These are phyloP conservation scores for Gossypium herbaceum DNA, from an alignment of 345 rosid species.

Conservation along the genomic window DNA sequence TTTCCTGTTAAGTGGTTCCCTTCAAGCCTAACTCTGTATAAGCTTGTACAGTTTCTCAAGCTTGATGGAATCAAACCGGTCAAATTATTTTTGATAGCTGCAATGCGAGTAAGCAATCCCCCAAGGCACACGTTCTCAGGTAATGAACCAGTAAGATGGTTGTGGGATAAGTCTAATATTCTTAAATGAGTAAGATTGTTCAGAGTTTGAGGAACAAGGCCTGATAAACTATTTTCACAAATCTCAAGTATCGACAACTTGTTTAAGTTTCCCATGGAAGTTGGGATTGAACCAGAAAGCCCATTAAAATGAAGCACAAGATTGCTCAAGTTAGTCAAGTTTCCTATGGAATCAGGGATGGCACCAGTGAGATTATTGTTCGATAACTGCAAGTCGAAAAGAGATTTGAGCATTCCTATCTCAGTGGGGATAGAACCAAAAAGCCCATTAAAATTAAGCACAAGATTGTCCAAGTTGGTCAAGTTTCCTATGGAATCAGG, in stretches of 20 bases:
- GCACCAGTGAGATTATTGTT: neutral
- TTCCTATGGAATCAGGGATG: neutral
- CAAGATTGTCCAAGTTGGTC: neutral
- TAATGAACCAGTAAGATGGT: neutral
- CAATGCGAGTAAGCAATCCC: neutral
- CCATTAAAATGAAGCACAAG: neutral
- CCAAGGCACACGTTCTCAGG: neutral
- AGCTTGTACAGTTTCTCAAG: constrained; percentile 28
- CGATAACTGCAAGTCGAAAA: neutral
- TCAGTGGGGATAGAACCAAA: constrained; percentile 1
- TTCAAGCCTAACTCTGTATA: constrained; percentile 23
- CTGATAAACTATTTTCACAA: neutral
- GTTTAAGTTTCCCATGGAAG: neutral
- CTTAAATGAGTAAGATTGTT: neutral
- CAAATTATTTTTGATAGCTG: constrained; percentile 8
- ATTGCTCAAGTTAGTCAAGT: neutral
- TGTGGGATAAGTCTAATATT: neutral
- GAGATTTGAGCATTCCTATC: neutral
- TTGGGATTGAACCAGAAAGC: neutral
- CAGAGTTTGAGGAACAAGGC: neutral
- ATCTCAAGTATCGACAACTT: neutral
- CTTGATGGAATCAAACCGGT: constrained; percentile 29
- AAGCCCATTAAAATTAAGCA: neutral
- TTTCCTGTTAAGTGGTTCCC: constrained; percentile 30
- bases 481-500: constrained; percentile 5